These are phyloP conservation scores for Vachellia pachyceras DNA, from an alignment of 306 rosid species.

Conservation along the genomic window DNA sequence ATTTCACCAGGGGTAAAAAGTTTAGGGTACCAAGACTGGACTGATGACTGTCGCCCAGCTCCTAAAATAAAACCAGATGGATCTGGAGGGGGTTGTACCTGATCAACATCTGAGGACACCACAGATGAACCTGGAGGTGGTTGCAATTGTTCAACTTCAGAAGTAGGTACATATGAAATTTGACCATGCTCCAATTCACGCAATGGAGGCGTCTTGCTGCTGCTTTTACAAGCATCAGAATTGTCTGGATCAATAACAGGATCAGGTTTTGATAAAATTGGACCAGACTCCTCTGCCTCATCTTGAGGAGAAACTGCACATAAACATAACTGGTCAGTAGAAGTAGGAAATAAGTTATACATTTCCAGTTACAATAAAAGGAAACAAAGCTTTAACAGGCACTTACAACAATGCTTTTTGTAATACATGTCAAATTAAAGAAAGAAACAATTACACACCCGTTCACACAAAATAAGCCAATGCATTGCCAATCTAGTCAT, in stretches of 20 bases:
- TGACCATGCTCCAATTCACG: conserved; percentile 18
- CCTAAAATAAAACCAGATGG: conserved; percentile 27
- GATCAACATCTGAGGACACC: conserved; percentile 37
- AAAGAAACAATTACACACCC: no score
- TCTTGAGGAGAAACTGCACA: conserved; percentile 50
- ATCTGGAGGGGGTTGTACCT: conserved; percentile 19
- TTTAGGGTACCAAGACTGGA: background rate
- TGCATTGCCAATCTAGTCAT: no score
- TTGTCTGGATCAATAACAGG: conserved; percentile 23
- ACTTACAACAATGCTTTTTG: no score
- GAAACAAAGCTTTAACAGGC: no score
- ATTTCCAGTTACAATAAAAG: no score
- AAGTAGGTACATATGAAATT: conserved; percentile 35
- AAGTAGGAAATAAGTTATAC: background rate
- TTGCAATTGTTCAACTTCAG: conserved; percentile 41
- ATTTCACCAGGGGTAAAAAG: conserved; percentile 53
- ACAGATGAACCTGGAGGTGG: conserved; percentile 30
- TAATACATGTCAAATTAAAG: no score
- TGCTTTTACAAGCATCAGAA: conserved; percentile 23
- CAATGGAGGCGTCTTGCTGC: conserved; percentile 16
- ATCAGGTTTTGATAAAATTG: conserved; percentile 37
- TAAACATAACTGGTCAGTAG: background rate
- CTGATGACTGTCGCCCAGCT: conserved; percentile 25
- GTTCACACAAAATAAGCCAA: no score
- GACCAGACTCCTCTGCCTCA: conserved; percentile 38